Base-by-base conservation (phyloP, 495 filamentous ascomycete genomes). In the Penicillium ucsense region DNA sequence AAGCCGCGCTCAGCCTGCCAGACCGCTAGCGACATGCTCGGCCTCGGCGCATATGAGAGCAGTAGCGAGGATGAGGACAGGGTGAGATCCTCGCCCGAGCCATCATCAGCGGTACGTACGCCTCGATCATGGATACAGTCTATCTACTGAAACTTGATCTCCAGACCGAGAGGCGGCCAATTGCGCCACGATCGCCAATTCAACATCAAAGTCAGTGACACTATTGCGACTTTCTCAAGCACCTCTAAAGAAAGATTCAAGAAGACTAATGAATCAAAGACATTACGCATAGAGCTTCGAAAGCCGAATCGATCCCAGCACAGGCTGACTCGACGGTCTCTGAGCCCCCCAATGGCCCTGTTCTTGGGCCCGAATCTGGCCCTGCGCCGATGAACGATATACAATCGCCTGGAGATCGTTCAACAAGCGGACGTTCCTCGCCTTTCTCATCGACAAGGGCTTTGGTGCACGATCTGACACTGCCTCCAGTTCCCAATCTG, bases 401-500 rank as follows among this genome's bases (percentile, higher is more conserved):
- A 6, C 59, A 59, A 12, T 30, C 52, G 27, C 39, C 53, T 38
- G 55, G 64, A 37, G 47, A 33, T 3, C 41, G 47, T 8, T 29
- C 57, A 8, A 8, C 28, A 38, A 43, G 44, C 59, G 67, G 72
- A 8, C 80, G 79, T 6, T 65, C 72, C 42, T 92, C 86, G 1
- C 86, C 86, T 0, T 87, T 91, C 61, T 77, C 84, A 8, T 56
- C 76, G 29, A 76, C 75, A 20, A 83, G 86, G 46, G 66, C 76
- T 11, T 65, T 84, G 3, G 67, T 95, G 11, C 89, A 82, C 51
- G 79, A 88, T 53, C 75, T 96, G 30, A 96, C 92, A 5, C 76
- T 96, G 8, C 91, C 92, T n/a, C 73, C 87, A 2, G 53, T 82
- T 1, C 83, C 87, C 6, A 83, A 88, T 64, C 75, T 88, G 56